phyloP scores from a whole-genome alignment of 2,329 filamentous ascomycete species.

The Sarocladium brachiariae region DNA sequence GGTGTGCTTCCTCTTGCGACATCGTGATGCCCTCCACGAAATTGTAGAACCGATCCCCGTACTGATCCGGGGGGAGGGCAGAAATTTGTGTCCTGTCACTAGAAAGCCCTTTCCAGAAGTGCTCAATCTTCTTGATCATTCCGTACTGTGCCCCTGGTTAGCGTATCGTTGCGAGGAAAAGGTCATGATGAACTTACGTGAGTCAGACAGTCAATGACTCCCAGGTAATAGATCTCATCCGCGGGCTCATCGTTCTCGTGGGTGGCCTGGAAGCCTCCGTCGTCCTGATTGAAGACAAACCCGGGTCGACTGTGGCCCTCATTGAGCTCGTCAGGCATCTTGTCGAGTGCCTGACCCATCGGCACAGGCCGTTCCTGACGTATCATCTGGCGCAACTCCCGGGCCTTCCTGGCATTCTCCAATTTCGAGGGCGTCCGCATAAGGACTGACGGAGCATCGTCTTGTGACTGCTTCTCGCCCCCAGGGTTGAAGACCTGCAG shows the following conservation, averaged over 20 bases:
- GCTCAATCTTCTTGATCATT: conserved; percentile 86
- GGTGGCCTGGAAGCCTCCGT: conserved; percentile 87
- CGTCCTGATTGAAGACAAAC: conserved; percentile 86
- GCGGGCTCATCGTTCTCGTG: conserved; percentile 80
- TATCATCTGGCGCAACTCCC: conserved; percentile 85
- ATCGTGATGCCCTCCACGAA: conserved; percentile 90
- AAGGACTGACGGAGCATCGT: conserved; percentile 59
- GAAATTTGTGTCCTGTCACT: conserved; percentile 83
- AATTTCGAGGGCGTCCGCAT: conserved; percentile 89
- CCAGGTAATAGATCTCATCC: conserved; percentile 95
- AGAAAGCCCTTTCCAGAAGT: conserved; percentile 93
- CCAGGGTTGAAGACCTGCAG: conserved; percentile 91
- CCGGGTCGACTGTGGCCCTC: conserved; percentile 62
- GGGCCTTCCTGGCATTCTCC: conserved; percentile 84
- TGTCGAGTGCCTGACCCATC: conserved; percentile 72
- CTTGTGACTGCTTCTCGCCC: conserved; percentile 50
- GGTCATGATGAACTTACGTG: conserved; percentile 66
- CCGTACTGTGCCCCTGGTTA: conserved; percentile 62
- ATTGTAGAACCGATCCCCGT: conserved; percentile 87
- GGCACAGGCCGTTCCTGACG: conserved; percentile 90
- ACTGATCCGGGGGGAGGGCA: conserved; percentile 80
- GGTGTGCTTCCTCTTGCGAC: conserved; percentile 74
- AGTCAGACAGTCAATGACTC: conserved; percentile 96
- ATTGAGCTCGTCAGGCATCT: conserved; percentile 85
- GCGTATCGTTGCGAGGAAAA: neutral